These are phyloP conservation scores for Verbena officinalis DNA, from an alignment of 257 asterid species.

Conservation along the genomic window DNA sequence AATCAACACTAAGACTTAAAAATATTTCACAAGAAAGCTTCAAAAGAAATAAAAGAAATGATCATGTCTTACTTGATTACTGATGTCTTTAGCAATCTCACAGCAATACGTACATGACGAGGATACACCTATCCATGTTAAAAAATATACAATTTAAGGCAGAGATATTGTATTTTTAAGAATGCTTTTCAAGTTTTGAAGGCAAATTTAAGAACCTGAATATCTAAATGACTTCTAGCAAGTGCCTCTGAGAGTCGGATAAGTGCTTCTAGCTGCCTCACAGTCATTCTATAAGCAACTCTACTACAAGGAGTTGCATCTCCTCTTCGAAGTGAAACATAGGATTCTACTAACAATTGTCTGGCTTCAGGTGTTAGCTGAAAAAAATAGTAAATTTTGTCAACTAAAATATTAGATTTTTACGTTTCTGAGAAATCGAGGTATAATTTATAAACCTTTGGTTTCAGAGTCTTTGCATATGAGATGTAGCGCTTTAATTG, in stretches of 20 bases:
- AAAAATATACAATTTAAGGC: conserved; percentile 25
- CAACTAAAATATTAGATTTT: conserved; percentile 22
- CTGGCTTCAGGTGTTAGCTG: conserved; percentile 86
- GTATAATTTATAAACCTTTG: conserved; percentile 54
- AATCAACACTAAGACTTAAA: neutral
- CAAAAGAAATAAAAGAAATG: neutral
- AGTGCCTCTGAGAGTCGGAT: conserved; percentile 96
- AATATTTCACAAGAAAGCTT: neutral
- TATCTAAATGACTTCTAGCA: conserved; percentile 85
- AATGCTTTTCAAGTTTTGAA: neutral
- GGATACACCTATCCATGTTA: conserved; percentile 64
- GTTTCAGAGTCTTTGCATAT: conserved; percentile 89
- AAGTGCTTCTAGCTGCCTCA: conserved; percentile 93
- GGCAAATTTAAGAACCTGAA: conserved; percentile 50
- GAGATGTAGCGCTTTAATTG: conserved; percentile 86
- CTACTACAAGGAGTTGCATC: conserved; percentile 94
- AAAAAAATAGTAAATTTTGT: conserved; percentile 28
- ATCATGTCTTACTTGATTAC: conserved; percentile 67
- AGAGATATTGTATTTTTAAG: conserved; percentile 1
- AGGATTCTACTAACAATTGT: conserved; percentile 80
- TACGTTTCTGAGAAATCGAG: neutral
- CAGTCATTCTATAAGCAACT: conserved; percentile 99
- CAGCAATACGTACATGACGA: conserved; percentile 74
- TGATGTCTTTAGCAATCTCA: conserved; percentile 81
- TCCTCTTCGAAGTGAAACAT: conserved; percentile 85